Evolutionary conservation across 1,284 basidiomycete genomes (phyloP).

Genomic region (Lignosus rhinocerotis): DNA sequence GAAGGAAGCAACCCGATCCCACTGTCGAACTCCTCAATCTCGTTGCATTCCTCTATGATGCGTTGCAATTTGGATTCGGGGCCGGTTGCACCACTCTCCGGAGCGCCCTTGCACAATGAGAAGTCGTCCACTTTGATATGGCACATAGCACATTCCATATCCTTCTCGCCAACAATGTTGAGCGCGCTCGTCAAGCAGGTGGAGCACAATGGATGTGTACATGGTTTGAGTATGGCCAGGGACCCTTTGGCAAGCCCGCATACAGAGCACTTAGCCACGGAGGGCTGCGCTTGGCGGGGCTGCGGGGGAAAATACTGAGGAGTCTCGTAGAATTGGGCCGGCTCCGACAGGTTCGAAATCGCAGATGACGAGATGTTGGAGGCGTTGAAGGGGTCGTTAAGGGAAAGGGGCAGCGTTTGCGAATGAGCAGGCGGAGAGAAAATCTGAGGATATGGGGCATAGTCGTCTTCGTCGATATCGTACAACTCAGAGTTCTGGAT

Average conservation of each 20-base stretch:
- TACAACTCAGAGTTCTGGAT: conserved; percentile 56
- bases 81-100: not conserved
- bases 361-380: conserved; percentile 30
- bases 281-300: conserved; percentile 4
- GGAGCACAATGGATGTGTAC: conserved; percentile 72
- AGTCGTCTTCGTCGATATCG: conserved; percentile 72
- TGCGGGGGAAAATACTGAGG: conserved; percentile 16
- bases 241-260: conserved; percentile 46
- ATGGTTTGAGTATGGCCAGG: conserved; percentile 70
- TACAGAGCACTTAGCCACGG: conserved; percentile 45
- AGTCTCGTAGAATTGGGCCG: conserved; percentile 29
- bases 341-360: conserved; percentile 30
- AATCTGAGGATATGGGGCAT: conserved; percentile 47
- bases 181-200: conserved; percentile 78
- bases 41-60: conserved; percentile 21
- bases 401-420: conserved; percentile 33
- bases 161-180: conserved; percentile 83
- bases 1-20: conserved; percentile 24
- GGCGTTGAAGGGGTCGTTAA: conserved; percentile 38
- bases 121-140: conserved; percentile 68
- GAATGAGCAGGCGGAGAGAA: conserved; percentile 40
- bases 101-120: conserved; percentile 42
- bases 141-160: conserved; percentile 80
- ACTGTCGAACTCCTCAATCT: conserved; percentile 23
- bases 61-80: conserved; percentile 11